phyloP scores from a whole-genome alignment of 306 rosid species.

The Benincasa hispida region DNA sequence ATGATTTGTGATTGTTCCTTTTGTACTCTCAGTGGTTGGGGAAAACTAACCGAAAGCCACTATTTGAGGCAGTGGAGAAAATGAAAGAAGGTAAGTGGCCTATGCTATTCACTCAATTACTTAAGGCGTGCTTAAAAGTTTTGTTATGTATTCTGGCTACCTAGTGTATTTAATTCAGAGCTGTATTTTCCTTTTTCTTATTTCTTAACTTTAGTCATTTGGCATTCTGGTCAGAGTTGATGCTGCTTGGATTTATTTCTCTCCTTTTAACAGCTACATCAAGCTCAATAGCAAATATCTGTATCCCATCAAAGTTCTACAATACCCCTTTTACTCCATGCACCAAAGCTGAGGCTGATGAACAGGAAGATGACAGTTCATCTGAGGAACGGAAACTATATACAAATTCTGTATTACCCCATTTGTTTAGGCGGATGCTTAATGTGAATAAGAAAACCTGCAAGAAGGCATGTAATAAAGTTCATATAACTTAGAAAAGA shows the following conservation, averaged over 20 bases:
- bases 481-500: background rate
- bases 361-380: slow-evolving; percentile 34
- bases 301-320: slow-evolving; percentile 79
- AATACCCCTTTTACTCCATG: slow-evolving; percentile 76
- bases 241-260: slow-evolving; percentile 94
- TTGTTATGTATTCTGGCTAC: background rate
- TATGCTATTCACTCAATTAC: background rate
- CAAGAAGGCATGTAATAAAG: slow-evolving; percentile 37
- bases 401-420: slow-evolving; percentile 32
- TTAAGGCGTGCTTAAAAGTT: background rate
- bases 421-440: slow-evolving; percentile 39
- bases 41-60: slow-evolving; percentile 80
- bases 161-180: background rate
- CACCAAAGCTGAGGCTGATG: slow-evolving; percentile 47
- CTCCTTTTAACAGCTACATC: slow-evolving; percentile 89
- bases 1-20: background rate
- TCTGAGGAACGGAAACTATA: slow-evolving; percentile 43
- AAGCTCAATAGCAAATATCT: slow-evolving; percentile 65
- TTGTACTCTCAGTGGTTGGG: slow-evolving; percentile 53
- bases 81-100: slow-evolving; percentile 75
- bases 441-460: slow-evolving; percentile 36
- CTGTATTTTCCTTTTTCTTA: background rate
- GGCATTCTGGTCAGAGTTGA: slow-evolving; percentile 53
- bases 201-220: background rate
- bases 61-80: slow-evolving; percentile 88